Conservation (phyloP, 1,284 basidiomycete genomes). For the Naganishia sp. region DNA sequence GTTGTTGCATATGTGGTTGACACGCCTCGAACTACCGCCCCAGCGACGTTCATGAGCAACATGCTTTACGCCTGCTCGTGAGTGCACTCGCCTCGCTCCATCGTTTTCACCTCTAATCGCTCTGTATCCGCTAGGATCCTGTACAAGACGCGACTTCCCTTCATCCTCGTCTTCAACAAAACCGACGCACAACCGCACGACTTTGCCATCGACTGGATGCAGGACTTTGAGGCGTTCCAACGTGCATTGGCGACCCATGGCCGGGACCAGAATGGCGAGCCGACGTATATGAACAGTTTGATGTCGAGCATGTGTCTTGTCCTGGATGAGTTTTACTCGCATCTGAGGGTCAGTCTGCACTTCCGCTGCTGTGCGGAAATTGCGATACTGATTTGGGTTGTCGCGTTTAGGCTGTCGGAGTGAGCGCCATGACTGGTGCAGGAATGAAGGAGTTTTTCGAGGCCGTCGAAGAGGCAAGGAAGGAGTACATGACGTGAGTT, state of each 20-base stretch:
- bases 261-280: constrained; percentile 79
- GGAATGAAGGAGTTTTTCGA: constrained; percentile 89
- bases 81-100: constrained; percentile 39
- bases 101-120: neutral
- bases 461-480: constrained; percentile 81
- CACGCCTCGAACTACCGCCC: constrained; percentile 89
- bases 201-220: constrained; percentile 98
- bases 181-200: constrained; percentile 82
- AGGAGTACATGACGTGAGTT: constrained; percentile 80
- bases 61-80: constrained; percentile 99
- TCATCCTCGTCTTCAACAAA: constrained; percentile 99
- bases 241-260: constrained; percentile 64
- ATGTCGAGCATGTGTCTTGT: constrained; percentile 99
- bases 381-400: neutral
- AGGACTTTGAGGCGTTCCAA: constrained; percentile 81
- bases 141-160: constrained; percentile 97
- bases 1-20: constrained; percentile 97
- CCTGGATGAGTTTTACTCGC: constrained; percentile 97
- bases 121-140: constrained; percentile 67
- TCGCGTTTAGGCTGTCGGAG: constrained; percentile 76
- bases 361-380: constrained; percentile 1
- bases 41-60: constrained; percentile 99
- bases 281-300: constrained; percentile 96
- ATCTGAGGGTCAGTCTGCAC: constrained; percentile 68
- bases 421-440: constrained; percentile 91